Evolutionary conservation across 805 yeast genomes (phyloP).

Genomic region (Kodamaea neixiangensis): DNA sequence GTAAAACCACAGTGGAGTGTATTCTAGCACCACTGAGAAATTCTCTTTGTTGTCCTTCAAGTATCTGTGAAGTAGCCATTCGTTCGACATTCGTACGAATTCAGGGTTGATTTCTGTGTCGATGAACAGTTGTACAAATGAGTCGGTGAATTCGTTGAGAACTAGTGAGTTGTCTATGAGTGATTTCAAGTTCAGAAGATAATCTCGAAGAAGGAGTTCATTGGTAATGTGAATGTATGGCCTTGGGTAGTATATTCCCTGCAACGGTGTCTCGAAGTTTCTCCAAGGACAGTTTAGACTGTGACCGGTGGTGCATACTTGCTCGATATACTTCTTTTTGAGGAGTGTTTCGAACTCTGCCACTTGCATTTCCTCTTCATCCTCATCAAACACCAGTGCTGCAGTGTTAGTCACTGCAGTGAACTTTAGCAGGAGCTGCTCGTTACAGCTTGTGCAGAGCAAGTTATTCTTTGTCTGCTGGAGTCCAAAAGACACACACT

Average conservation of each 20-base stretch:
- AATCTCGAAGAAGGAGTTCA: constrained; percentile 28
- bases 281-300: constrained; percentile 38
- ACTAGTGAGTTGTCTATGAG: constrained; percentile 27
- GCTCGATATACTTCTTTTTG: constrained; percentile 25
- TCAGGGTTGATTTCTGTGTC: constrained; percentile 4
- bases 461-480: constrained; percentile 31
- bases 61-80: constrained; percentile 33
- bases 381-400: neutral
- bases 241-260: constrained; percentile 35
- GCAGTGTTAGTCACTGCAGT: constrained; percentile 9
- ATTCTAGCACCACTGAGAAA: constrained; percentile 21
- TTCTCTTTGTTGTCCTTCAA: constrained; percentile 40
- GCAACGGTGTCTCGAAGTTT: constrained; percentile 33
- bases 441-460: constrained; percentile 35
- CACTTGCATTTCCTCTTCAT: neutral
- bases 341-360: constrained; percentile 15
- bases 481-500: constrained; percentile 33
- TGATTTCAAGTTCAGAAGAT: constrained; percentile 28
- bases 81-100: constrained; percentile 29
- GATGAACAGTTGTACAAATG: constrained; percentile 9
- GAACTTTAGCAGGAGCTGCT: constrained; percentile 31
- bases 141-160: constrained; percentile 14
- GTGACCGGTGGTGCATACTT: constrained; percentile 30
- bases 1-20: constrained; percentile 36
- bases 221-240: constrained; percentile 34